Conservation (phyloP, 2,329 filamentous ascomycete genomes). For the Curvularia sp. region DNA sequence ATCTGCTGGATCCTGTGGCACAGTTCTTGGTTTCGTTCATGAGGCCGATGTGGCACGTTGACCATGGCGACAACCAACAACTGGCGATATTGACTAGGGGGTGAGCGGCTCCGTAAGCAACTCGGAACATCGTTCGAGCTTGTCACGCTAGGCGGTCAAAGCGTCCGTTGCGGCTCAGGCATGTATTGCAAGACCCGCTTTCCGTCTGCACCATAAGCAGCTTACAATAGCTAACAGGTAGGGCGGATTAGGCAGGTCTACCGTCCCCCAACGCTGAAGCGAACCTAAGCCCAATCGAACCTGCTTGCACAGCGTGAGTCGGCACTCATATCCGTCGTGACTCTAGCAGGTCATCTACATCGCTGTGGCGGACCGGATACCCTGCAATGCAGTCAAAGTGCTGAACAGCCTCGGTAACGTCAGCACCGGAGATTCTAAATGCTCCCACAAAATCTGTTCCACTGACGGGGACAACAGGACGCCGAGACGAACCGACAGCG, state of each 20-base stretch:
- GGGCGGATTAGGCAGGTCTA: not conserved
- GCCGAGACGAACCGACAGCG: too few relatives aligned
- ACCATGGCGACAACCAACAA: not conserved
- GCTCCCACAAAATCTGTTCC: too few relatives aligned
- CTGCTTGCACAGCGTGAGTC: not conserved
- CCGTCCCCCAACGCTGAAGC: not conserved
- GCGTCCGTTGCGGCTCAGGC: not conserved
- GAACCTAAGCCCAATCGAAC: not conserved
- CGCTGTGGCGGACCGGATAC: too few relatives aligned
- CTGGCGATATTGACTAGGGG: not conserved
- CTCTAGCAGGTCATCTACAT: too few relatives aligned
- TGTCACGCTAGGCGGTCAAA: not conserved
- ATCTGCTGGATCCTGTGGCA: slow-evolving; percentile 3
- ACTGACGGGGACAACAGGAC: too few relatives aligned
- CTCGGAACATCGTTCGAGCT: not conserved
- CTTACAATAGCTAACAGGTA: not conserved
- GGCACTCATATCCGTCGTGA: not conserved
- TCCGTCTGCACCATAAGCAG: slow-evolving; percentile 1
- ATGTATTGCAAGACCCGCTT: not conserved
- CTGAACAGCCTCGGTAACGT: too few relatives aligned
- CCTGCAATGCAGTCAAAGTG: too few relatives aligned
- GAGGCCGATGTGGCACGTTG: not conserved
- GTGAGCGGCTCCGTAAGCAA: not conserved
- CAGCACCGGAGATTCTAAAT: too few relatives aligned
- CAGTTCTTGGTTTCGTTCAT: not conserved